Evolutionary conservation across 352 stramenopile species (phyloP).

Genomic region (Blastocystis sp.): DNA sequence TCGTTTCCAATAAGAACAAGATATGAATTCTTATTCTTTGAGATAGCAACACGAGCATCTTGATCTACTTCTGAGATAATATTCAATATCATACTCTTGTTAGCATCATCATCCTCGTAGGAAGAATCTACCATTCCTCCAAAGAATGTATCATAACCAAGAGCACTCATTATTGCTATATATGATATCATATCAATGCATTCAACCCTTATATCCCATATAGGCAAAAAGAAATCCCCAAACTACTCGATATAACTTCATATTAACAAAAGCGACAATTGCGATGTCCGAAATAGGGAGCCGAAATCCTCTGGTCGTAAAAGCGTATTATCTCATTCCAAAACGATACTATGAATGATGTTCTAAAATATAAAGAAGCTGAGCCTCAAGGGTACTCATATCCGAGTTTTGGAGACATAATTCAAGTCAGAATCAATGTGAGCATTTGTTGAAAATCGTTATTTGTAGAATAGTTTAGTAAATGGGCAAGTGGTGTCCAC

Average conservation of each 20-base stretch:
- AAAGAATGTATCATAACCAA: slow-evolving; percentile 19
- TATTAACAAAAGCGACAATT: no score
- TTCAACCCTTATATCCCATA: slow-evolving; percentile 3
- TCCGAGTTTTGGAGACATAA: slow-evolving; percentile 8
- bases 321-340: background rate
- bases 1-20: slow-evolving; percentile 36
- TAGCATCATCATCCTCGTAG: slow-evolving; percentile 5
- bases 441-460: no score
- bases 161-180: background rate
- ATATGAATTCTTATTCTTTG: slow-evolving; percentile 34
- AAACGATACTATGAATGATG: background rate
- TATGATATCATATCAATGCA: background rate
- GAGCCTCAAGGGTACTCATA: background rate
- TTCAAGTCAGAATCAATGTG: background rate
- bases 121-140: background rate
- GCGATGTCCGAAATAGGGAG: background rate
- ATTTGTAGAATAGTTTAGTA: background rate
- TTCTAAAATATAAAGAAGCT: background rate
- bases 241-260: slow-evolving; percentile 38
- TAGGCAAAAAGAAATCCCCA: background rate
- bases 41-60: background rate
- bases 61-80: background rate
- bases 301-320: no score
- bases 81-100: background rate
- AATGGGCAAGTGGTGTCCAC: background rate